phyloP scores from a whole-genome alignment of 805 yeast species.

The Teunomyces tritomae region DNA sequence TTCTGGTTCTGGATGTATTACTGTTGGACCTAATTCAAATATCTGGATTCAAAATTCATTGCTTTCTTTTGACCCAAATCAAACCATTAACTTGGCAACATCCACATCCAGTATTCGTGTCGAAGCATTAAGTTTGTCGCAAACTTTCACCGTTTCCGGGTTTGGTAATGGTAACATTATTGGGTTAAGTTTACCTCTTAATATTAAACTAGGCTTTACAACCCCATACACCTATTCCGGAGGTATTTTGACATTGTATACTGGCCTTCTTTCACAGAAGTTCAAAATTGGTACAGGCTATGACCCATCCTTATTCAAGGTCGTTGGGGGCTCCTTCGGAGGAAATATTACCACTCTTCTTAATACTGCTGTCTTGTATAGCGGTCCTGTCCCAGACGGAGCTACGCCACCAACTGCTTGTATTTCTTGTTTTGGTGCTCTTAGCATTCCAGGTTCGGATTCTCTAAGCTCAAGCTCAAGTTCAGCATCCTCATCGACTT shows the following conservation, averaged over 20 bases:
- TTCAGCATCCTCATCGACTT: background rate
- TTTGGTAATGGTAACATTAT: slow-evolving; percentile 7
- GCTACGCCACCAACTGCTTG: slow-evolving; percentile 4
- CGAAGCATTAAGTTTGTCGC: background rate
- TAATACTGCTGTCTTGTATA: slow-evolving; percentile 4
- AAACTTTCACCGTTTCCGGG: slow-evolving; percentile 3
- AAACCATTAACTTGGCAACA: slow-evolving; percentile 8
- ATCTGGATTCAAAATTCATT: slow-evolving; percentile 1
- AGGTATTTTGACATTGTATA: slow-evolving; percentile 7
- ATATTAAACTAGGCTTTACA: background rate
- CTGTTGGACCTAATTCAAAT: slow-evolving; percentile 11
- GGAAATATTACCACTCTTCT: background rate
- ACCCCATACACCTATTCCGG: slow-evolving; percentile 3
- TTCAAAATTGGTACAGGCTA: slow-evolving; percentile 25
- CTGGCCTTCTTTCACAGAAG: background rate
- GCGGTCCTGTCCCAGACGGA: slow-evolving; percentile 6
- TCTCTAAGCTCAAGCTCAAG: background rate
- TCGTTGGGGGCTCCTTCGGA: slow-evolving; percentile 1
- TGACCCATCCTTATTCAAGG: slow-evolving; percentile 4
- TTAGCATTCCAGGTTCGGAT: background rate
- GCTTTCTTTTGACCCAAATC: background rate
- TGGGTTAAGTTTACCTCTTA: slow-evolving; percentile 2
- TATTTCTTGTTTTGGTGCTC: slow-evolving; percentile 1
- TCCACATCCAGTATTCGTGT: background rate
- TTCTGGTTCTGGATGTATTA: slow-evolving; percentile 20